Conservation (phyloP, 169 alveolate genomes). For the Toxoplasma gondii region DNA sequence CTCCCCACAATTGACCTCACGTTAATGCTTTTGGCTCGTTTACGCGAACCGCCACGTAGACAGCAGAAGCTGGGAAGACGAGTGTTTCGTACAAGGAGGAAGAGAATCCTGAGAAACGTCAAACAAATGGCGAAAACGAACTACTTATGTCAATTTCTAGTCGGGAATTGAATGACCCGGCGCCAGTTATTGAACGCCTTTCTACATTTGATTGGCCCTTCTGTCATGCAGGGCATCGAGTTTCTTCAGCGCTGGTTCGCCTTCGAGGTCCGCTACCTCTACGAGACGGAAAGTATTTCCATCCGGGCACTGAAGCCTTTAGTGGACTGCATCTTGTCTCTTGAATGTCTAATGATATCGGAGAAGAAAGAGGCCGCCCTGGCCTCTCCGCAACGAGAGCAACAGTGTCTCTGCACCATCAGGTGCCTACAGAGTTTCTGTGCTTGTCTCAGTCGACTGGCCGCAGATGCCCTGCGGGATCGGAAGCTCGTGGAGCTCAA, state of each 20-base stretch:
- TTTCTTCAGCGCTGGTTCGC: slow-evolving; percentile 43
- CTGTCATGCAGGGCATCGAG: background rate
- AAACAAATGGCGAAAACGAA: too few species aligned
- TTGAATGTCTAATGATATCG: slow-evolving; percentile 8
- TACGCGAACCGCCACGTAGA: too few species aligned
- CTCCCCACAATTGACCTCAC: too few species aligned
- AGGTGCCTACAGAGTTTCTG: slow-evolving; percentile 13
- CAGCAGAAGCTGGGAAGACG: too few species aligned
- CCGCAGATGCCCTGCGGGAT: background rate
- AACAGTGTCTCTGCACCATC: background rate
- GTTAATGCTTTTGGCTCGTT: too few species aligned
- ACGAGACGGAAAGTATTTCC: background rate
- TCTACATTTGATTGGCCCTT: background rate
- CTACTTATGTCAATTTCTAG: too few species aligned
- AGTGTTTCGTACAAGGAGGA: too few species aligned
- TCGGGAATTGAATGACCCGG: too few species aligned
- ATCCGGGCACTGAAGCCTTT: slow-evolving; percentile 24
- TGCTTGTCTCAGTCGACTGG: background rate
- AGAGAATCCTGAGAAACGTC: too few species aligned
- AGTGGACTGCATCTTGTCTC: slow-evolving; percentile 1
- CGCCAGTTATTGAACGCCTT: too few species aligned
- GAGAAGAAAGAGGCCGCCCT: slow-evolving; percentile 19
- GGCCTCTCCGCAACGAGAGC: slow-evolving; percentile 6
- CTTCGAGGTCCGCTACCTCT: slow-evolving; percentile 31
- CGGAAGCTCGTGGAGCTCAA: background rate